Conservation (phyloP, 2,329 filamentous ascomycete genomes). For the Trichoderma afroharzianum region DNA sequence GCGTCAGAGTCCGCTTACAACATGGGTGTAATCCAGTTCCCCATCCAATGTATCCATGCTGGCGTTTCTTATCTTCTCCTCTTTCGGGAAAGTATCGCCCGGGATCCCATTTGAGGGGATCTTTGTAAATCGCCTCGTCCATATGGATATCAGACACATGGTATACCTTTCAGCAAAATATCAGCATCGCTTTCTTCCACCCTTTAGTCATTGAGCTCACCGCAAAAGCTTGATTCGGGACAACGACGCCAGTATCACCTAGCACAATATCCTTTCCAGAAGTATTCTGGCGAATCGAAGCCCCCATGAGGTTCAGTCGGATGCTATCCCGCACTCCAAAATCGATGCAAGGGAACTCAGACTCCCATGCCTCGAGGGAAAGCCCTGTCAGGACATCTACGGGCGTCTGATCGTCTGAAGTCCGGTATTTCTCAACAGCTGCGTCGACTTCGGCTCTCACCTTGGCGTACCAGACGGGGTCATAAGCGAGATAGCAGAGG, state of each 20-base stretch:
- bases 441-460: constrained; percentile 45
- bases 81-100: constrained; percentile 43
- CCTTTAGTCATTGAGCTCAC: constrained; percentile 19
- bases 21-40: constrained; percentile 36
- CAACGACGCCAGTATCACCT: constrained; percentile 43
- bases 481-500: constrained; percentile 45
- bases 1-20: constrained; percentile 22
- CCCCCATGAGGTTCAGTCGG: constrained; percentile 45
- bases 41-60: constrained; percentile 34
- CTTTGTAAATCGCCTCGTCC: constrained; percentile 44
- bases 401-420: constrained; percentile 26
- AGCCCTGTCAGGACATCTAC: constrained; percentile 41
- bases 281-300: constrained; percentile 50
- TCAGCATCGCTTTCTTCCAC: neutral
- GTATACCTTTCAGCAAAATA: constrained; percentile 31
- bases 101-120: constrained; percentile 50
- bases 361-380: constrained; percentile 52
- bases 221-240: constrained; percentile 47
- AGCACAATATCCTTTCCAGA: constrained; percentile 43
- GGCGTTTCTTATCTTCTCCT: constrained; percentile 40
- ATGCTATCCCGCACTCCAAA: constrained; percentile 52
- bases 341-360: constrained; percentile 50
- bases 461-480: constrained; percentile 44
- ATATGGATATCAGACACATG: constrained; percentile 46
- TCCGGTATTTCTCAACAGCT: constrained; percentile 42